phyloP scores from a whole-genome alignment of 2,329 filamentous ascomycete species.

The Chlorencoelia australis region DNA sequence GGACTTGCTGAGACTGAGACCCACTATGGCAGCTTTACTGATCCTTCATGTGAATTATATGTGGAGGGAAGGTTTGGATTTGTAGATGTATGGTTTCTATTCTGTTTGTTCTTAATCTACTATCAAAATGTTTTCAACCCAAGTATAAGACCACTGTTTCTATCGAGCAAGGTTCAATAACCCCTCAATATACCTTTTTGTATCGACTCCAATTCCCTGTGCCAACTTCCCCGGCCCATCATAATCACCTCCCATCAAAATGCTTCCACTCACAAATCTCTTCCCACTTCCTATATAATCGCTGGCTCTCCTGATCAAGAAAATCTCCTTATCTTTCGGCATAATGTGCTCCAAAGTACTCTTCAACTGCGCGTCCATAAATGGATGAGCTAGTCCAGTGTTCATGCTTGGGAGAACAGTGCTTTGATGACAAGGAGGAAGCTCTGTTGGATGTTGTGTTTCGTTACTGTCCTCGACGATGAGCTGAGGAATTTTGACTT shows the following conservation, averaged over 20 bases:
- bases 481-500: conserved; percentile 7
- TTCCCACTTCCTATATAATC: conserved; percentile 32
- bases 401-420: conserved; percentile 11
- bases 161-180: conserved; percentile 46
- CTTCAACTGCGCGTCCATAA: conserved; percentile 10
- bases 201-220: conserved; percentile 69
- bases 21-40: too few relatives aligned
- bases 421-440: conserved; percentile 8
- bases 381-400: conserved; percentile 24
- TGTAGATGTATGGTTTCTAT: too few relatives aligned
- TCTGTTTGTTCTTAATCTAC: too few relatives aligned
- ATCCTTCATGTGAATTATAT: too few relatives aligned
- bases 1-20: too few relatives aligned
- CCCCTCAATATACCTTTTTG: conserved; percentile 63
- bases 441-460: background rate
- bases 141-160: background rate
- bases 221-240: conserved; percentile 51
- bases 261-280: conserved; percentile 13
- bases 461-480: conserved; percentile 10
- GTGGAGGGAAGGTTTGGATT: too few relatives aligned
- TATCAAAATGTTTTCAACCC: too few relatives aligned
- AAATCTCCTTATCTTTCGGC: conserved; percentile 44
- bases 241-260: conserved; percentile 28
- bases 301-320: conserved; percentile 49
- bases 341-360: background rate